Percentiles rank a stretch among this genome's conserved stretches.
Conservation (phyloP, 2,329 filamentous ascomycete species). For the Fusarium subtropicale region DNA sequence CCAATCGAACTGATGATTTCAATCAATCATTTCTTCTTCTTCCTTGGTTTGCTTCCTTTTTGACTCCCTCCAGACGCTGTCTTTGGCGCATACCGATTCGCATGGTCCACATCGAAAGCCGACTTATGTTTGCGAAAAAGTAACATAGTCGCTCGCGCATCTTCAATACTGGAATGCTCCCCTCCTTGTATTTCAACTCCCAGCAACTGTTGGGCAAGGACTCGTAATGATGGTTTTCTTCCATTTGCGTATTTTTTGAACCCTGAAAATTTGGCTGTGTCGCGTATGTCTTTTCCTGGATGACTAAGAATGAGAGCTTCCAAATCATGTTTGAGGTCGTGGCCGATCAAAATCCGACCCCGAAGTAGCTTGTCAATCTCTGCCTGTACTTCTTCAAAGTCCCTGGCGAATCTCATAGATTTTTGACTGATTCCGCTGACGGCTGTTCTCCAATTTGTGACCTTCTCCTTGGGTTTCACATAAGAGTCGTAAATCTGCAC, state of each 20-base stretch:
- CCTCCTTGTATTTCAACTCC: conserved; percentile 72
- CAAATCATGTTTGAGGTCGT: conserved; percentile 84
- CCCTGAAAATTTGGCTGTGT: conserved; percentile 81
- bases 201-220: conserved; percentile 67
- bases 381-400: conserved; percentile 81
- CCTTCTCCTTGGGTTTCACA: conserved; percentile 79
- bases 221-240: conserved; percentile 73
- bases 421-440: conserved; percentile 84
- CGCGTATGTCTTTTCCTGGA: conserved; percentile 80
- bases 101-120: conserved; percentile 84
- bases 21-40: conserved; percentile 53
- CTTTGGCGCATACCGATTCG: conserved; percentile 69
- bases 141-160: conserved; percentile 91
- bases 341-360: conserved; percentile 81
- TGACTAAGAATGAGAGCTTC: conserved; percentile 82
- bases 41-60: conserved; percentile 57
- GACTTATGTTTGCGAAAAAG: conserved; percentile 86
- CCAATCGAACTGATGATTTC: neutral
- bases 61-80: conserved; percentile 29
- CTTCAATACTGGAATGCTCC: conserved; percentile 75
- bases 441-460: conserved; percentile 90
- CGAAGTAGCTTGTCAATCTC: conserved; percentile 76
- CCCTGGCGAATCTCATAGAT: conserved; percentile 76
- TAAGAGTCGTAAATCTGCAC: conserved; percentile 94
- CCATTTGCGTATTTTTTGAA: conserved; percentile 78